Conservation (phyloP, 2,329 filamentous ascomycete genomes). For the Penicillium brevicompactum region DNA sequence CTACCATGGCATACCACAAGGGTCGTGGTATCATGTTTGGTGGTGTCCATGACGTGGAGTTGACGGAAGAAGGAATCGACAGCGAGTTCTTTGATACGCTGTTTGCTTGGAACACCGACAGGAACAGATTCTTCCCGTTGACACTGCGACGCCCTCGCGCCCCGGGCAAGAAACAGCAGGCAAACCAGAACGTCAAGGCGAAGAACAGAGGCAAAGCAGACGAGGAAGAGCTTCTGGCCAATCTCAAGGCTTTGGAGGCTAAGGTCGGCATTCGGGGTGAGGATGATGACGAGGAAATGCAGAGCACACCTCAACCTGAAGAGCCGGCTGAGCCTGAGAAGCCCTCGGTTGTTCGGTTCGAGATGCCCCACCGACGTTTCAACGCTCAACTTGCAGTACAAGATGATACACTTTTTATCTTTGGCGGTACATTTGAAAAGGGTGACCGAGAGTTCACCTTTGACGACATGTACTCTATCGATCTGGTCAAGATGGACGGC, state of each 20-base stretch:
- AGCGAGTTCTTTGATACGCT: slow-evolving; percentile 95
- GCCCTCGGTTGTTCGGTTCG: slow-evolving; percentile 69
- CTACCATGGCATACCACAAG: slow-evolving; percentile 93
- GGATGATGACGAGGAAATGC: slow-evolving; percentile 45
- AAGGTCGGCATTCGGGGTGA: slow-evolving; percentile 65
- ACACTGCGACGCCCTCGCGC: slow-evolving; percentile 72
- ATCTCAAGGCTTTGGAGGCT: slow-evolving; percentile 81
- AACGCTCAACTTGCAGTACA: slow-evolving; percentile 90
- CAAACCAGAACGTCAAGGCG: slow-evolving; percentile 51
- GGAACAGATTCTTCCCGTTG: slow-evolving; percentile 91
- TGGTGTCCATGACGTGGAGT: slow-evolving; percentile 89
- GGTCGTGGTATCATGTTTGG: slow-evolving; percentile 91
- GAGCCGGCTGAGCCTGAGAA: slow-evolving; percentile 54
- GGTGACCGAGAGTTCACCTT: slow-evolving; percentile 94
- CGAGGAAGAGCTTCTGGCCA: slow-evolving; percentile 85
- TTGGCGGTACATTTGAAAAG: slow-evolving; percentile 93
- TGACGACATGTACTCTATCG: slow-evolving; percentile 89
- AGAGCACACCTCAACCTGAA: slow-evolving; percentile 54
- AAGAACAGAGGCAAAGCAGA: slow-evolving; percentile 77
- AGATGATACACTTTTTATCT: slow-evolving; percentile 89
- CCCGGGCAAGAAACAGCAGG: slow-evolving; percentile 62
- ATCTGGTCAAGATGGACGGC: slow-evolving; percentile 92
- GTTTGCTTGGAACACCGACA: slow-evolving; percentile 91
- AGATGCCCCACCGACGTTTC: slow-evolving; percentile 87
- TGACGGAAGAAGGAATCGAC: slow-evolving; percentile 91